Evolutionary conservation across 176 grass and related monocot species (phyloP).

Genomic region (Secale cereale): DNA sequence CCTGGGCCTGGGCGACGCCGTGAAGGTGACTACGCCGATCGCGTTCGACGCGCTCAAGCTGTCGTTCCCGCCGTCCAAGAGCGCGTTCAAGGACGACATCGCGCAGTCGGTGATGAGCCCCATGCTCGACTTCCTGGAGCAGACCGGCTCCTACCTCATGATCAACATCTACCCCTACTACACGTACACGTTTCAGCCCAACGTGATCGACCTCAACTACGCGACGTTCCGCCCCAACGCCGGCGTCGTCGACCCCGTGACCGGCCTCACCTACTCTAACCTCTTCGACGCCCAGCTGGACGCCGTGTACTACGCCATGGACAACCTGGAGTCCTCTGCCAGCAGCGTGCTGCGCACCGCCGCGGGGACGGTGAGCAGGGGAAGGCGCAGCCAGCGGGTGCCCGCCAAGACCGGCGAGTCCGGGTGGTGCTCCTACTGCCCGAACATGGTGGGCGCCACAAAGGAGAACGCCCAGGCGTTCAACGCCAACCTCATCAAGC

Average conservation of each 20-base stretch:
- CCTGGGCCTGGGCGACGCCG: constrained; percentile 36
- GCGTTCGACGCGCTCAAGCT: constrained; percentile 27
- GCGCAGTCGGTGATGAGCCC: constrained; percentile 47
- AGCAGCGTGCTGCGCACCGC: not conserved
- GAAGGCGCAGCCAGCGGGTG: not conserved
- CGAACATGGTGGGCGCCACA: no score
- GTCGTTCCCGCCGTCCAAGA: constrained; percentile 50
- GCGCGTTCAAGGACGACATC: constrained; percentile 42
- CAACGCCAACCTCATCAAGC: constrained; percentile 41
- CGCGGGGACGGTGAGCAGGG: not conserved
- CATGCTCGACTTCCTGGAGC: constrained; percentile 51
- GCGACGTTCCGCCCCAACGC: constrained; percentile 43
- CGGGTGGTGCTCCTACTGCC: not conserved
- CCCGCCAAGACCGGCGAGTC: no score
- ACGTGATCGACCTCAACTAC: constrained; percentile 31
- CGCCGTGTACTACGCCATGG: constrained; percentile 53
- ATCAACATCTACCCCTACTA: constrained; percentile 69
- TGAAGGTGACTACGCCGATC: constrained; percentile 65
- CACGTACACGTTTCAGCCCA: constrained; percentile 21
- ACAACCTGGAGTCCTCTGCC: not conserved
- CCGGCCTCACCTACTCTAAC: constrained; percentile 38
- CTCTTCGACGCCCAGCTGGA: constrained; percentile 71
- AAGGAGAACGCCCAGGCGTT: constrained; percentile 38
- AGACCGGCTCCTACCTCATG: constrained; percentile 48
- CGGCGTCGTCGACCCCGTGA: constrained; percentile 30